A percentile compares a stretch with the other conserved stretches of the same genome.
Evolutionary conservation across 2,329 filamentous ascomycete species (phyloP).

Genomic region (Xylaria sp.): DNA sequence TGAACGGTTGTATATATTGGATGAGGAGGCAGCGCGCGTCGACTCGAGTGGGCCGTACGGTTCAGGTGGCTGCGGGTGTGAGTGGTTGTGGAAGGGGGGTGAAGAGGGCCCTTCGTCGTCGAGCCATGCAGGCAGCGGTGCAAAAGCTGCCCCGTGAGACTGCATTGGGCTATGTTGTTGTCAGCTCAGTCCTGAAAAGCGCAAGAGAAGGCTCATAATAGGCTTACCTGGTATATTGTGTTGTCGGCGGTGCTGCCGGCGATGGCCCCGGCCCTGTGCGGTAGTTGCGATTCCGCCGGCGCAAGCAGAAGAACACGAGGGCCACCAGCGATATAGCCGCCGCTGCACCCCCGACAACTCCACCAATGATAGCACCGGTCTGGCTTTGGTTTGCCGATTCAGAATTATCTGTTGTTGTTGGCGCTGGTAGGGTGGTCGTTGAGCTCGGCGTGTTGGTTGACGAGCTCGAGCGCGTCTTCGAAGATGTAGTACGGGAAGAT

Average conservation of each 20-base stretch:
- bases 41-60: constrained; percentile 29
- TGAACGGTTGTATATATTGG: constrained; percentile 14
- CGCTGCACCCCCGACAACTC: constrained; percentile 57
- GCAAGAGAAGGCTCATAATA: neutral
- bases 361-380: constrained; percentile 60
- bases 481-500: constrained; percentile 16
- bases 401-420: neutral
- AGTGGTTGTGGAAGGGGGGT: constrained; percentile 12
- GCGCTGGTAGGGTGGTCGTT: constrained; percentile 10
- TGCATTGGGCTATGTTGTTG: constrained; percentile 34
- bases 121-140: constrained; percentile 45
- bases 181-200: constrained; percentile 1
- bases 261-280: constrained; percentile 50
- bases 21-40: neutral
- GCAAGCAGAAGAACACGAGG: constrained; percentile 46
- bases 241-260: constrained; percentile 40
- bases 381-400: constrained; percentile 24
- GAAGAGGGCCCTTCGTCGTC: constrained; percentile 38
- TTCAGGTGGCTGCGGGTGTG: constrained; percentile 24
- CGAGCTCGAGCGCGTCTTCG: constrained; percentile 24
- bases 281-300: constrained; percentile 49
- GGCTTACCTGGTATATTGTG: constrained; percentile 51
- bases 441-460: constrained; percentile 14
- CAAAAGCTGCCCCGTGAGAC: constrained; percentile 46
- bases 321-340: constrained; percentile 50